phyloP scores from a whole-genome alignment of 495 filamentous ascomycete species.

The Penicillium macrosclerotiorum region DNA sequence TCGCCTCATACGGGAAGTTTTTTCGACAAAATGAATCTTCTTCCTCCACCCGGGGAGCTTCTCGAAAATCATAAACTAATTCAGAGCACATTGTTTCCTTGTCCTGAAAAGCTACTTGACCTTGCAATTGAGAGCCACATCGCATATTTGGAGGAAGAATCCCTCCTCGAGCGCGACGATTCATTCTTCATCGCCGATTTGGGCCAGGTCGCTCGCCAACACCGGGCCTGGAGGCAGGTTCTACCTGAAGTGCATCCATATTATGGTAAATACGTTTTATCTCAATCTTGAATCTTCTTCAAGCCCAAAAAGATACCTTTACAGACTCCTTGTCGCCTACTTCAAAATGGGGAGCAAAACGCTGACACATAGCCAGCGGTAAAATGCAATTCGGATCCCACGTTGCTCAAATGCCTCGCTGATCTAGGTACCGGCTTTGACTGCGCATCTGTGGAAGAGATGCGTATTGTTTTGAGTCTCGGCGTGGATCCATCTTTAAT shows the following conservation, averaged over 20 bases:
- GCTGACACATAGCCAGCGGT: slow-evolving; percentile 22
- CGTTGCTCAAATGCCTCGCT: slow-evolving; percentile 24
- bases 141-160: slow-evolving; percentile 1
- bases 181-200: slow-evolving; percentile 30
- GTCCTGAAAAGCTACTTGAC: too few species aligned
- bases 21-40: too few species aligned
- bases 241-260: slow-evolving; percentile 21
- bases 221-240: neutral
- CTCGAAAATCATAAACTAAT: too few species aligned
- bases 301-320: too few species aligned
- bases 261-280: too few species aligned
- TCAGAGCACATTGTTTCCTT: too few species aligned
- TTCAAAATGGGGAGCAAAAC: neutral
- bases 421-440: slow-evolving; percentile 30
- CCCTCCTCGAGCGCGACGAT: slow-evolving; percentile 14
- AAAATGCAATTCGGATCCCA: slow-evolving; percentile 36
- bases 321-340: too few species aligned
- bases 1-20: too few species aligned
- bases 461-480: slow-evolving; percentile 23
- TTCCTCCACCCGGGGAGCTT: too few species aligned
- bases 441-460: slow-evolving; percentile 32
- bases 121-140: slow-evolving; percentile 17
- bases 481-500: slow-evolving; percentile 30
- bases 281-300: too few species aligned
- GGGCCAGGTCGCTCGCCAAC: slow-evolving; percentile 1